Base-by-base conservation (phyloP, 768 basidiomycete genomes). In the Auriscalpium vulgare region DNA sequence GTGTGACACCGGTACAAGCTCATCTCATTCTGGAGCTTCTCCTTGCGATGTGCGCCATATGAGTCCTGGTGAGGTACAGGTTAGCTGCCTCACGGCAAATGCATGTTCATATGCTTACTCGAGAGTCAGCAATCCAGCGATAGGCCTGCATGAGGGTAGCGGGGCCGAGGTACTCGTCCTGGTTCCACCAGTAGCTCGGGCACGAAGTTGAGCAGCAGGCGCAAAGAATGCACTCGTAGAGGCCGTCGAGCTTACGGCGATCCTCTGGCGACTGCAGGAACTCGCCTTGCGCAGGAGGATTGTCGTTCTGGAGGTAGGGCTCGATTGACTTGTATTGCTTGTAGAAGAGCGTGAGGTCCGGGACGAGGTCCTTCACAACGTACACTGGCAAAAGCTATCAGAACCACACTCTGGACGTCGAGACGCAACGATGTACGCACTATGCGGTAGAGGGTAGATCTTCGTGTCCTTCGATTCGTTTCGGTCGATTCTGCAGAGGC, bases 291-390 rank as follows among this genome's bases (percentile, higher is more conserved):
- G 78, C 89, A 2, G 94, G 94, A 0, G 87, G 87, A 71, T 89
- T 91, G 70, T 93, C 88, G 72, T 93, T 94, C 78, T 95, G 87
- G 38, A 97, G 80, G 78, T 85, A 98, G 5, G 95, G 95, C 71
- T 99, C 86, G 71, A 99, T 95, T 16, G 94, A 95, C 75, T 98
- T 98, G 88, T 99, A 98, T 70, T 99, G 97, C 72, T 98, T 97
- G 85, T 94, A 95, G 82, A 95, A 95, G 61, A 83, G 83, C 10
- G 88, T 90, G 63, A 90, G 76, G 75, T 91, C 88, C 17, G 90
- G 91, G 2, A 99, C 95, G 66, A 99, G 86, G 74, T 99, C 97
- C 78, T 98, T 97, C 72, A 98, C 93, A 67, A 97, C 81, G 74
- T 95, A 97, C 95, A 97, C 95, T 95, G 69, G 5, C 19, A 8